Percentiles rank a stretch among this genome's conserved stretches.
Conservation (phyloP, 345 rosid species). For the Camelina hispida region DNA sequence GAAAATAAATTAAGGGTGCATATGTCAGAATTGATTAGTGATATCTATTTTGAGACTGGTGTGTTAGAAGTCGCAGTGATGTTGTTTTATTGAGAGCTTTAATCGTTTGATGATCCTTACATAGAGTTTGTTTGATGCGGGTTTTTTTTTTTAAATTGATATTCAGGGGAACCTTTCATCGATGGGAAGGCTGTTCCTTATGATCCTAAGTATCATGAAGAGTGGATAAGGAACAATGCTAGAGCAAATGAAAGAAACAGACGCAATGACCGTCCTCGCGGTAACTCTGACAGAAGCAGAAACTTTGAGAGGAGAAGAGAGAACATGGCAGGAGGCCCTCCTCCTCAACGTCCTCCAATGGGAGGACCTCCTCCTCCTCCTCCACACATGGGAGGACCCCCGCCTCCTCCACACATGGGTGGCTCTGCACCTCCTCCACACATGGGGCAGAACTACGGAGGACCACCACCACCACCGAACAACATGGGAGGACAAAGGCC, state of each 20-base stretch:
- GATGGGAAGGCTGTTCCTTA: slow-evolving; percentile 95
- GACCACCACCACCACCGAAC: slow-evolving; percentile 27
- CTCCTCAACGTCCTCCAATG: slow-evolving; percentile 46
- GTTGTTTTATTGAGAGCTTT: slow-evolving; percentile 11
- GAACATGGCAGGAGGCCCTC: slow-evolving; percentile 54
- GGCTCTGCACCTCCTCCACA: slow-evolving; percentile 40
- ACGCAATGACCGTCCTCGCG: slow-evolving; percentile 81
- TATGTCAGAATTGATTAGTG: slow-evolving; percentile 3
- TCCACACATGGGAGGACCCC: slow-evolving; percentile 39
- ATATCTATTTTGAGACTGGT: neutral
- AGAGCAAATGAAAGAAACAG: slow-evolving; percentile 89
- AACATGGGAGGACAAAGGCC: slow-evolving; percentile 45
- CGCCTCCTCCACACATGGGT: slow-evolving; percentile 42
- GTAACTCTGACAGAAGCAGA: slow-evolving; percentile 69
- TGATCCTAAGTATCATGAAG: slow-evolving; percentile 96
- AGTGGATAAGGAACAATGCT: slow-evolving; percentile 94
- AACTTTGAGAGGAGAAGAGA: slow-evolving; percentile 93
- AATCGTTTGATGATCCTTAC: neutral
- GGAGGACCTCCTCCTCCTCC: slow-evolving; percentile 45
- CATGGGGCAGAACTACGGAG: slow-evolving; percentile 42
- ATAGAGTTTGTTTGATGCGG: slow-evolving; percentile 7
- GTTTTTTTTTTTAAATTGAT: neutral
- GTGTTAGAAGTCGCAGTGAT: neutral
- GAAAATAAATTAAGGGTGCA: neutral
- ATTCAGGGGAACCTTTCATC: slow-evolving; percentile 90